Evolutionary conservation across 805 yeast genomes (phyloP).

Genomic region (Kluyveromyces nonfermentans): DNA sequence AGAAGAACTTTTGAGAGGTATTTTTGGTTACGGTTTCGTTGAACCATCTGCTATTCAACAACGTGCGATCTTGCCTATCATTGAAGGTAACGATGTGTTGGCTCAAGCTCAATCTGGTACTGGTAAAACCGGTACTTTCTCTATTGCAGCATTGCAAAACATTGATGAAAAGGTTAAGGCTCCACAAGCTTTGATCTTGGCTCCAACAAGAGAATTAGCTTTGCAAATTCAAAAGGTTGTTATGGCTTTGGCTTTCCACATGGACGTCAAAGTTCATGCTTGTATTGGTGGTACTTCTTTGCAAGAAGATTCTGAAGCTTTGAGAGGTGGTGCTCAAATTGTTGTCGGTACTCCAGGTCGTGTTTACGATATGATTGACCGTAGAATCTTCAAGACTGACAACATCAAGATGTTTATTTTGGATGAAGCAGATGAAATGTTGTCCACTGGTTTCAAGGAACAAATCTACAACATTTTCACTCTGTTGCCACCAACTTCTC

Average conservation of each 20-base stretch:
- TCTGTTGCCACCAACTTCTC: constrained; percentile 72
- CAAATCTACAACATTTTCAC: constrained; percentile 90
- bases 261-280: constrained; percentile 88
- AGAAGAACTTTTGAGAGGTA: constrained; percentile 51
- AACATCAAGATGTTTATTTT: constrained; percentile 87
- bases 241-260: constrained; percentile 78
- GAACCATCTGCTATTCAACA: constrained; percentile 96
- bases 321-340: constrained; percentile 80
- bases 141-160: constrained; percentile 69
- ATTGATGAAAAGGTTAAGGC: constrained; percentile 63
- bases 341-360: constrained; percentile 99
- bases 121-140: constrained; percentile 97
- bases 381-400: constrained; percentile 74
- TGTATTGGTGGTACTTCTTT: constrained; percentile 95
- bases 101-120: constrained; percentile 99
- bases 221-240: constrained; percentile 93
- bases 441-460: constrained; percentile 79
- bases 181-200: constrained; percentile 87
- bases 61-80: constrained; percentile 92
- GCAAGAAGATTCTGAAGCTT: constrained; percentile 77
- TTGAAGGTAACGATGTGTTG: constrained; percentile 87
- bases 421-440: constrained; percentile 98
- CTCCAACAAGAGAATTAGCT: constrained; percentile 97
- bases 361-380: constrained; percentile 90
- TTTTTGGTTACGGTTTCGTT: constrained; percentile 89